Conservation (phyloP, 2,329 filamentous ascomycete genomes). For the Exophiala spinifera region DNA sequence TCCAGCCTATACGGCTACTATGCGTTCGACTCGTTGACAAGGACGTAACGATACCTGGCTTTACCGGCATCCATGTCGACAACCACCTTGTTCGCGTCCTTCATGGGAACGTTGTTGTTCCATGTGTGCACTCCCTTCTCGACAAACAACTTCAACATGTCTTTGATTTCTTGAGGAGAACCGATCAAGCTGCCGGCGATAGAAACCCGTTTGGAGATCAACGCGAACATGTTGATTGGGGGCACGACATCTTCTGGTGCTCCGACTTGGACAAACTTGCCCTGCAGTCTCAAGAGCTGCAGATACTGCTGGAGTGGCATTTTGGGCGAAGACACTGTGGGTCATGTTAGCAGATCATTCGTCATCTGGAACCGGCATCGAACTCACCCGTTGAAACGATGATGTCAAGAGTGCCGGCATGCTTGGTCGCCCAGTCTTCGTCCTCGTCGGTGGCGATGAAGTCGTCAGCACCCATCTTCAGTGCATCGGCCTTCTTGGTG, state of each 20-base stretch:
- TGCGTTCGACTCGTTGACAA: slow-evolving; percentile 37
- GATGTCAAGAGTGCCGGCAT: slow-evolving; percentile 52
- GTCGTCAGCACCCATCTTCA: slow-evolving; percentile 54
- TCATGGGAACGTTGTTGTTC: slow-evolving; percentile 44
- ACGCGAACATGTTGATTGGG: slow-evolving; percentile 55
- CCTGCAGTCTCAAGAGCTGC: slow-evolving; percentile 56
- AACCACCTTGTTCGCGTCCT: slow-evolving; percentile 43
- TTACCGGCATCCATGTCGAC: slow-evolving; percentile 46
- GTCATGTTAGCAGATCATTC: slow-evolving; percentile 28
- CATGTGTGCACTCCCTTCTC: slow-evolving; percentile 46
- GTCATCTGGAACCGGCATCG: background rate
- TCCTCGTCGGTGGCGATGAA: slow-evolving; percentile 60
- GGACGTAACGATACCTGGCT: slow-evolving; percentile 47
- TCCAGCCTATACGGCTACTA: background rate
- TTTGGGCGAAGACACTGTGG: slow-evolving; percentile 54
- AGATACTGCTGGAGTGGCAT: slow-evolving; percentile 66
- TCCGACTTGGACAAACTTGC: slow-evolving; percentile 65
- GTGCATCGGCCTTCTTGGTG: slow-evolving; percentile 52
- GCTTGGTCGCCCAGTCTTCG: slow-evolving; percentile 50
- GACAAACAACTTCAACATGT: slow-evolving; percentile 45
- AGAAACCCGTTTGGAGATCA: slow-evolving; percentile 58
- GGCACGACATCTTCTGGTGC: slow-evolving; percentile 61
- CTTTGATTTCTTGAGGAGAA: slow-evolving; percentile 42
- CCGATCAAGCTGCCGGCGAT: slow-evolving; percentile 51
- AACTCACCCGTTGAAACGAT: slow-evolving; percentile 41